Base-by-base conservation (phyloP, 768 basidiomycete genomes). In the Chalciporus sphaerocephalus region DNA sequence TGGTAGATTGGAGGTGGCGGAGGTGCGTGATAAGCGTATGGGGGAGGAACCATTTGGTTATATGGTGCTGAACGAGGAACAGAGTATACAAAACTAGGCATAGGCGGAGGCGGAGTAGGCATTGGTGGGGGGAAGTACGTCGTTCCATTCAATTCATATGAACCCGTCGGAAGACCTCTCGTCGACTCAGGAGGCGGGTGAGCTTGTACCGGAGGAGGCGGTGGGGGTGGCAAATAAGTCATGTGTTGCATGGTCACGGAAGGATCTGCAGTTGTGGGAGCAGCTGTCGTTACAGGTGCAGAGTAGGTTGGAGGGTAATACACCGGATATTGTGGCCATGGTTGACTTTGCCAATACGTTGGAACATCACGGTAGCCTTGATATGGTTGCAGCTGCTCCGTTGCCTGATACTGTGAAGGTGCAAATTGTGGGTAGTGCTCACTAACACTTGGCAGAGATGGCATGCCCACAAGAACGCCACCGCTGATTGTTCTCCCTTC, bases 401-500 rank as follows among this genome's bases (percentile, higher is more conserved):
- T 61, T 42, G 69, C 68, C 21, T 63, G 58, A 46, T 65, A 64
- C 20, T 50, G 66, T 42, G 64, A 65, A 27, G 57, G 52, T 12
- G 43, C 40, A 21, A 22, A 21, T n/a, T 44, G 40, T 12, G 23
- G 15, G 32, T 28, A 38, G 7, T 27, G 34, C 39, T 51, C 47
- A 7, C 15, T 18, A 27, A 22, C 16, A 9, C 25, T 15, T 23
- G 37, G 49, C 41, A 50, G 57, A 43, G 57, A 49, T 44, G 50
- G 41, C 17, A 15, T 33, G 28, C 47, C 35, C 51, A 58, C 52
- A 43, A 54, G 44, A 43, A 64, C 54, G 43, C 58, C 63, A 20
- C 62, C 46, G 22, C 52, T 55, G 48, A 59, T 69, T 38, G 53
- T 56, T 36, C 60, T 48, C 7, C 55, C 39, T 36, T 40, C 48